A percentile compares a stretch with the other conserved stretches of the same genome.
Evolutionary conservation across 164 flowering plant genomes (phyloP).

Genomic region (Taxillus chinensis): DNA sequence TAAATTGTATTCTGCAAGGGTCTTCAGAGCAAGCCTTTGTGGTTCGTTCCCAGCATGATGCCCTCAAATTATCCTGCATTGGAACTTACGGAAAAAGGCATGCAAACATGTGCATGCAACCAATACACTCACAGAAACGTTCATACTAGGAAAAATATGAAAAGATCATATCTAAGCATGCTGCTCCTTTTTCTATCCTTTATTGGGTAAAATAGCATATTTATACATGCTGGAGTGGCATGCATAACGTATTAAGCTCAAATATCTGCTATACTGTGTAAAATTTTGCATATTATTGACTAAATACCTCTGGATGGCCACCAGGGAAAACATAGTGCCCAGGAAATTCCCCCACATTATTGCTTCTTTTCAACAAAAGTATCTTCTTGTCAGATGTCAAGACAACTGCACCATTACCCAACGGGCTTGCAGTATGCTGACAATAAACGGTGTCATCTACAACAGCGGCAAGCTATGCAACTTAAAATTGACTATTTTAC

Average conservation of each 20-base stretch:
- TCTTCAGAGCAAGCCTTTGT: too few relatives aligned
- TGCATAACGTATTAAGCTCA: not conserved
- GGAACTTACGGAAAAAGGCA: too few relatives aligned
- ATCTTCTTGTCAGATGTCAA: slow-evolving; percentile 69
- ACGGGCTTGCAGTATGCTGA: slow-evolving; percentile 77
- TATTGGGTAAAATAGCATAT: too few relatives aligned
- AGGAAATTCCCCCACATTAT: slow-evolving; percentile 94
- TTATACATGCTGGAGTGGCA: not conserved
- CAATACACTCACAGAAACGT: too few relatives aligned
- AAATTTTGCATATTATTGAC: slow-evolving; percentile 4
- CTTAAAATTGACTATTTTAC: not conserved
- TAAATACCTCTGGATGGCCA: slow-evolving; percentile 93
- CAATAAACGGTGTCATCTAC: slow-evolving; percentile 59
- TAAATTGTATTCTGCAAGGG: too few relatives aligned
- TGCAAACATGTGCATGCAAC: too few relatives aligned
- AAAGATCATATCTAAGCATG: too few relatives aligned
- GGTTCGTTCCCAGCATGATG: too few relatives aligned
- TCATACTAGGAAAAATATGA: too few relatives aligned
- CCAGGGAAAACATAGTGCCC: slow-evolving; percentile 95
- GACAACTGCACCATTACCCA: slow-evolving; percentile 94
- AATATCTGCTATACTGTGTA: not conserved
- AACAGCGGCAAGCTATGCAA: slow-evolving; percentile 6
- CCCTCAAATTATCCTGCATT: too few relatives aligned
- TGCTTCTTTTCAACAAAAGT: slow-evolving; percentile 71
- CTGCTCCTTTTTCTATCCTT: too few relatives aligned